Conservation (phyloP, 2,329 filamentous ascomycete genomes). For the Colletotrichum acutatum region DNA sequence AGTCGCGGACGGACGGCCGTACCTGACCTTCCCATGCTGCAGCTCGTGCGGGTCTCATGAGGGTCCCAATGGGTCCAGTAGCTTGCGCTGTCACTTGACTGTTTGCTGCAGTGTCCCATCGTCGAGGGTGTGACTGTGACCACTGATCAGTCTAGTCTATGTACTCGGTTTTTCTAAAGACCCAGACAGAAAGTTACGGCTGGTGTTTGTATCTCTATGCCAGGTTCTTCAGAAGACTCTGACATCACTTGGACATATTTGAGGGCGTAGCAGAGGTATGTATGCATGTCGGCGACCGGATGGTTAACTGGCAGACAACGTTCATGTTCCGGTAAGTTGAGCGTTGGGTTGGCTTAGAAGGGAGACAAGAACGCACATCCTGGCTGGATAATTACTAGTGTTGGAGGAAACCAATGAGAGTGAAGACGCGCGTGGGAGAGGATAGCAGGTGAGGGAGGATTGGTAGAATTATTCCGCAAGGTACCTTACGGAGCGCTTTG, state of each 20-base stretch:
- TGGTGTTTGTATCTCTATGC: slow-evolving; percentile 5
- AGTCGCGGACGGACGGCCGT: slow-evolving; percentile 17
- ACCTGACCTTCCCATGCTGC: slow-evolving; percentile 24
- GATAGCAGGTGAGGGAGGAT: slow-evolving; percentile 13
- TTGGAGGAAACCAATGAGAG: slow-evolving; percentile 3
- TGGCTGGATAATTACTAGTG: background rate
- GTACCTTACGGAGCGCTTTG: background rate
- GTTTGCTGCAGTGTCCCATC: background rate
- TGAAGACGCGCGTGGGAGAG: slow-evolving; percentile 16
- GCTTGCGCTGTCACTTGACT: slow-evolving; percentile 33
- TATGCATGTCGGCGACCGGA: no score
- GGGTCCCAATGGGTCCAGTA: slow-evolving; percentile 21
- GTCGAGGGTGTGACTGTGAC: background rate
- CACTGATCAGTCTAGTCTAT: background rate
- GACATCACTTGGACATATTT: slow-evolving; percentile 16
- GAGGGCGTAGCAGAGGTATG: background rate
- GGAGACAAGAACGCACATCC: background rate
- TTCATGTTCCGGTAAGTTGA: slow-evolving; percentile 3
- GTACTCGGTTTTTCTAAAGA: background rate
- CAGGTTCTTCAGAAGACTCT: slow-evolving; percentile 13
- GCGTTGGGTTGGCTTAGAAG: background rate
- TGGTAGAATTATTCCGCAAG: slow-evolving; percentile 7
- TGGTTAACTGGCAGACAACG: background rate
- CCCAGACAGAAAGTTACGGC: background rate
- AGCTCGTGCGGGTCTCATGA: slow-evolving; percentile 25